Evolutionary conservation across 1,284 basidiomycete genomes (phyloP).

Genomic region (Austroboletus olivaceoglutinosus): DNA sequence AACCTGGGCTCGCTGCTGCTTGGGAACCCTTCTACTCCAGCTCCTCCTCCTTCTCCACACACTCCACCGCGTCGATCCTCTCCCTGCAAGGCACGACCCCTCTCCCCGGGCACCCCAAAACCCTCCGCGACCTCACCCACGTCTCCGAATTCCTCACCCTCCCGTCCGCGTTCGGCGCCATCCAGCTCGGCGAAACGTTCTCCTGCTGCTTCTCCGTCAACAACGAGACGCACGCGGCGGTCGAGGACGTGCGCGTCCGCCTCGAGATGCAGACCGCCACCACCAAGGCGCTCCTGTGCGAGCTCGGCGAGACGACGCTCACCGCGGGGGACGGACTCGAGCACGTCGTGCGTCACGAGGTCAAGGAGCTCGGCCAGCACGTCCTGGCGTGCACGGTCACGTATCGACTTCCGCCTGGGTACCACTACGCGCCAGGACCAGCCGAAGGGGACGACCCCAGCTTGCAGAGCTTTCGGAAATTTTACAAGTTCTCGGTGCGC

Average conservation of each 20-base stretch:
- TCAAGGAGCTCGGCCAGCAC: slow-evolving; percentile 82
- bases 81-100: slow-evolving; percentile 72
- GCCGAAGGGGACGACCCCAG: slow-evolving; percentile 54
- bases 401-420: slow-evolving; percentile 61
- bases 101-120: slow-evolving; percentile 71
- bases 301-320: slow-evolving; percentile 57
- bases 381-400: slow-evolving; percentile 74
- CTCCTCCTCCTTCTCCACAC: slow-evolving; percentile 73
- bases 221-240: slow-evolving; percentile 63
- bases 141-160: slow-evolving; percentile 70
- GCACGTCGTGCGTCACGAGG: slow-evolving; percentile 68
- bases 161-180: slow-evolving; percentile 74
- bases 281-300: slow-evolving; percentile 58
- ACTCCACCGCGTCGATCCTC: slow-evolving; percentile 72
- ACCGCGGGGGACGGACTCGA: slow-evolving; percentile 59
- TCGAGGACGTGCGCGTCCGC: slow-evolving; percentile 57
- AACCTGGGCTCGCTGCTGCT: slow-evolving; percentile 68
- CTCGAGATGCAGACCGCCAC: slow-evolving; percentile 79
- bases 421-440: slow-evolving; percentile 45
- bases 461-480: slow-evolving; percentile 76
- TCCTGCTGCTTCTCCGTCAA: slow-evolving; percentile 76
- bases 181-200: slow-evolving; percentile 80
- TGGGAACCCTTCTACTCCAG: slow-evolving; percentile 85
- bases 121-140: slow-evolving; percentile 72
- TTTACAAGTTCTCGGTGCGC: slow-evolving; percentile 85